Base-by-base conservation (phyloP, 768 basidiomycete genomes). In the Lentinula lateritia region DNA sequence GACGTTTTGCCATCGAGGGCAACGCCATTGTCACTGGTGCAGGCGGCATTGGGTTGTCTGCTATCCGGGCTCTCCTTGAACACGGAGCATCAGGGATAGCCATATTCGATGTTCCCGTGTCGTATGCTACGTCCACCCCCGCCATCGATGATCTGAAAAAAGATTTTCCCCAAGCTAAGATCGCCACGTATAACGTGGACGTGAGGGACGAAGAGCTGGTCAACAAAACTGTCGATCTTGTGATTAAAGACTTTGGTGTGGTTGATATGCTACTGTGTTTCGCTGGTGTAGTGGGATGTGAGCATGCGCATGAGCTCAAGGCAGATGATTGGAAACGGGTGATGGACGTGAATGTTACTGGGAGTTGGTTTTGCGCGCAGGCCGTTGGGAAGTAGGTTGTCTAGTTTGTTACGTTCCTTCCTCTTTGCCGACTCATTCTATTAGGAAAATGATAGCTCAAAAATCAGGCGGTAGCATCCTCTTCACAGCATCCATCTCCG, bases 1-100 rank as follows among this genome's bases (percentile, higher is more conserved):
- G 70, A 58, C 70, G 78, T 12, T 80, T 80, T 56, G 58, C 71
- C 6, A 63, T 80, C 32, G 63, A 56, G 58, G 78, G 79, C 3
- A 80, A 78, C 48, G 77, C 75, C 2, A 75, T 80, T 39, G 79
- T 79, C 18, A 81, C 78, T 2, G 78, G 80, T 23, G 75, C 77
- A 34, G 78, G 79, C 0, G 64, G 68, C 56, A 71, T 79, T 10
- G 78, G 73, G 6, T 55, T 79, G 10, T 73, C 70, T 61, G 71
- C 71, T 12, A 72, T 70, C 6, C 75, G 74, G n/a, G 75, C 74
- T 5, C 68, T 81, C 12, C 72, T 81, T 7, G 80, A 80, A 58
- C 80, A 81, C 48, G 79, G 78, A 12, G 71, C 71, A n/a, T 69
- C 70, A 12, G 73, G 74, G 5, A 64, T 77, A 28, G 71, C 69